Base-by-base conservation (phyloP, 306 rosid species). In the Betula pendula region DNA sequence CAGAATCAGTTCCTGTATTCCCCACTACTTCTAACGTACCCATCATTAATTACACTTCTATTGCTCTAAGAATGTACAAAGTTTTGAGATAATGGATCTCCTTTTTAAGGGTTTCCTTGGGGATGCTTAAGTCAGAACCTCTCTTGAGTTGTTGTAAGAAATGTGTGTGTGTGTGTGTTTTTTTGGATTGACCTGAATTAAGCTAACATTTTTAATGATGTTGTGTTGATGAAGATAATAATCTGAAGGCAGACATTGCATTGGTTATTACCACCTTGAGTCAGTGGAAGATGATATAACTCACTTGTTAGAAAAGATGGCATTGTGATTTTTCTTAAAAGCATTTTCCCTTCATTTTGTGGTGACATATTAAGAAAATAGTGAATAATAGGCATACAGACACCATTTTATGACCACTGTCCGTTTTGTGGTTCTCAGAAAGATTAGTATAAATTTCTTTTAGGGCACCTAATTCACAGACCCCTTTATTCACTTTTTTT, bases 401-500 rank as follows among this genome's bases (percentile, higher is more conserved):
- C 47, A 35, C 16, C 38, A 69, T 13, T 20, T 47, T 40, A 49
- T 42, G 40, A 12, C 12, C 35, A 14, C 55, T 22, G 29, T 1
- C 7, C 8, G 6, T 25, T n/a, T n/a, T n/a, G 56, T 67, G 58
- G 63, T 62, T 19, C 81, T 68, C 71, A 43, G 75, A 78, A 38
- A 72, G 55, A 16, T 48, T 40, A 29, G 60, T 71, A 49, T 69
- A 68, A 66, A 67, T 50, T 48, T 67, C n/a, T 63, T 81, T 45
- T 31, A 40, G 20, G 9, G 38, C 27, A 47, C 73, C 74, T 76
- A 53, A 76, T 47, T 47, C 24, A 16, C 29, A 20, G 6, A 74
- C 55, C n/a, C 24, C 71, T 7, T 20, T 68, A 22, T 74, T 76
- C 71, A 50, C 60, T 74, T 68, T 84, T 85, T 74, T 68, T 84